Percentiles rank a stretch among this genome's conserved stretches.
Evolutionary conservation across 2,329 filamentous ascomycete genomes (phyloP).

Genomic region (Penicillium sp.): DNA sequence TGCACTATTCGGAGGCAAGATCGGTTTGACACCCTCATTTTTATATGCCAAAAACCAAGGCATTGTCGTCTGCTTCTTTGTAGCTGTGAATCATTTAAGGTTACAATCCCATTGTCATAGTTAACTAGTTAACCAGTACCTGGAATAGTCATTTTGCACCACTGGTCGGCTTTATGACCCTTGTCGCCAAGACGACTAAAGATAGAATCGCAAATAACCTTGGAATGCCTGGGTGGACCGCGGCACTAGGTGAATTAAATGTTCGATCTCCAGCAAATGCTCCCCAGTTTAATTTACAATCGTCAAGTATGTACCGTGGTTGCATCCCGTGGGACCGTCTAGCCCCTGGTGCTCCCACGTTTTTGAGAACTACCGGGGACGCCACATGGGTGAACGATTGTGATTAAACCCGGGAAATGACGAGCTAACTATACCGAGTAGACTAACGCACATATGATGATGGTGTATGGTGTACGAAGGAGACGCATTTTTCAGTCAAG

Average conservation of each 20-base stretch:
- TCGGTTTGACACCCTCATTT: not conserved
- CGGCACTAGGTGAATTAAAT: slow-evolving; percentile 2
- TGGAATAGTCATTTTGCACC: no score
- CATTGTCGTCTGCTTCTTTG: not conserved
- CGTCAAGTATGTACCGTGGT: not conserved
- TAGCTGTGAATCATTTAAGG: not conserved
- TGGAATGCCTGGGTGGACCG: not conserved
- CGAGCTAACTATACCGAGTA: no score
- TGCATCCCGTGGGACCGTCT: not conserved
- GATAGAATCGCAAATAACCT: not conserved
- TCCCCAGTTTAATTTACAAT: not conserved
- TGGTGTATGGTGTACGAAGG: not conserved
- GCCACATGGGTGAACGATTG: not conserved
- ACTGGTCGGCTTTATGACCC: not conserved
- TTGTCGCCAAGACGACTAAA: not conserved
- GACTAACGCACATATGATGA: not conserved
- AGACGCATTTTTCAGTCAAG: not conserved
- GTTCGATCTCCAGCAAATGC: slow-evolving; percentile 1
- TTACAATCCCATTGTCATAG: not conserved
- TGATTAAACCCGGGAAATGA: not conserved
- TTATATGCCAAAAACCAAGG: not conserved
- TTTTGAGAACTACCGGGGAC: not conserved
- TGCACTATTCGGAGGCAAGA: not conserved
- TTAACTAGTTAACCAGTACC: not conserved
- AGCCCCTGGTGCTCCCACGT: not conserved